Conservation (phyloP, 345 rosid genomes). For the Eucalyptus guilfoylei region DNA sequence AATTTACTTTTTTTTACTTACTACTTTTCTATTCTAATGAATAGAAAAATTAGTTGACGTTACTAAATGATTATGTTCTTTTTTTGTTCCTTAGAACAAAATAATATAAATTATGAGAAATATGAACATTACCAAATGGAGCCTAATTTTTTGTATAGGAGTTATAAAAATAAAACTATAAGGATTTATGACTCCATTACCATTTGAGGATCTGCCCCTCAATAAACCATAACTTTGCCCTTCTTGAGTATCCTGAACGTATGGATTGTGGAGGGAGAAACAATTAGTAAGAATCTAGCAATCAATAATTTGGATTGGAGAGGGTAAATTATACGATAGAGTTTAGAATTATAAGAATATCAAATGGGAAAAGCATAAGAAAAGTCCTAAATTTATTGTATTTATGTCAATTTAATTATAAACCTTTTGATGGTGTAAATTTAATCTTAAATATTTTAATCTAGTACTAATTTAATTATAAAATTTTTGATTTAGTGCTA, state of each 20-base stretch:
- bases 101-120: too few species aligned
- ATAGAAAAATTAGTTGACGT: fast-evolving
- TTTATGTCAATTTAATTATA: too few species aligned
- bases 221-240: neutral
- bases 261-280: neutral
- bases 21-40: too few species aligned
- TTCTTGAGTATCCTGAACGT: neutral
- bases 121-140: too few species aligned
- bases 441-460: fast-evolving
- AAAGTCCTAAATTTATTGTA: too few species aligned
- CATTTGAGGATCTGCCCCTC: neutral
- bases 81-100: too few species aligned
- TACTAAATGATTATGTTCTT: too few species aligned
- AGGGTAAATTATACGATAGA: neutral
- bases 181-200: neutral
- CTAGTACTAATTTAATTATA: too few species aligned
- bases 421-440: too few species aligned
- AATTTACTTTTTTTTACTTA: too few species aligned
- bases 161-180: neutral
- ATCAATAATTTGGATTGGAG: neutral
- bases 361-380: too few species aligned
- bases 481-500: too few species aligned
- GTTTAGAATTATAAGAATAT: neutral
- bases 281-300: neutral
- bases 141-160: neutral